These are phyloP conservation scores for Ascomycota sp. DNA, from an alignment of 2,329 filamentous ascomycete genomes.

Conservation along the genomic window DNA sequence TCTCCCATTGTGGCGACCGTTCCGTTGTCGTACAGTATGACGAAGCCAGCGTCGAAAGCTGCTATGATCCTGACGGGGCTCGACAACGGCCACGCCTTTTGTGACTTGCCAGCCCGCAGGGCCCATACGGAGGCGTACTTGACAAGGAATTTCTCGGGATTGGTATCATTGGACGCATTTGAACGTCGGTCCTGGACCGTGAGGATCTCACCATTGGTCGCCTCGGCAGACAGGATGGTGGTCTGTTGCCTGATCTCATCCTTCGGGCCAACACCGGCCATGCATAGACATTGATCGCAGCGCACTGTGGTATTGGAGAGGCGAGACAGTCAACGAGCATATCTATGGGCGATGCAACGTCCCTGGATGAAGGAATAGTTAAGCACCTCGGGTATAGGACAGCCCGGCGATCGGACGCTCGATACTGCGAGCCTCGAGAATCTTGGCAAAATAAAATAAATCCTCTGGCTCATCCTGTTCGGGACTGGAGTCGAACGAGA, in stretches of 20 bases:
- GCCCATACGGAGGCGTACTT: constrained; percentile 7
- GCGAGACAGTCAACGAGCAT: neutral
- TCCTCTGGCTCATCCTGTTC: constrained; percentile 20
- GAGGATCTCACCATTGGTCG: constrained; percentile 4
- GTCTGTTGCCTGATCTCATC: constrained; percentile 1
- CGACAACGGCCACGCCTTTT: constrained; percentile 6
- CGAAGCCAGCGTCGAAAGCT: constrained; percentile 27
- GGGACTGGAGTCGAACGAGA: constrained; percentile 14
- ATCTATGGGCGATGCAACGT: neutral
- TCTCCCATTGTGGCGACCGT: constrained; percentile 33
- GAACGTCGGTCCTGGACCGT: neutral
- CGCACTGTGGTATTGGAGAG: constrained; percentile 4
- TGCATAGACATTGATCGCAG: constrained; percentile 4
- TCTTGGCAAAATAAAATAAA: constrained; percentile 18
- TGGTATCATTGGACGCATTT: neutral
- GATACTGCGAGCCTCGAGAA: constrained; percentile 17
- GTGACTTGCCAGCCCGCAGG: constrained; percentile 2
- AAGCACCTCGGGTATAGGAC: constrained; percentile 26
- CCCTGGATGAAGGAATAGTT: neutral
- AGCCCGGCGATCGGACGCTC: constrained; percentile 13
- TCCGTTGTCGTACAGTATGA: constrained; percentile 20
- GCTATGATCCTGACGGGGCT: constrained; percentile 17
- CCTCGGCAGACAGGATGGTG: constrained; percentile 2
- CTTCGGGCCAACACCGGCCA: constrained; percentile 5
- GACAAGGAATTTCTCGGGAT: constrained; percentile 4